A percentile compares a stretch with the other conserved stretches of the same genome.
Evolutionary conservation across 805 yeast species (phyloP).

Genomic region (Candida ipomoeae): DNA sequence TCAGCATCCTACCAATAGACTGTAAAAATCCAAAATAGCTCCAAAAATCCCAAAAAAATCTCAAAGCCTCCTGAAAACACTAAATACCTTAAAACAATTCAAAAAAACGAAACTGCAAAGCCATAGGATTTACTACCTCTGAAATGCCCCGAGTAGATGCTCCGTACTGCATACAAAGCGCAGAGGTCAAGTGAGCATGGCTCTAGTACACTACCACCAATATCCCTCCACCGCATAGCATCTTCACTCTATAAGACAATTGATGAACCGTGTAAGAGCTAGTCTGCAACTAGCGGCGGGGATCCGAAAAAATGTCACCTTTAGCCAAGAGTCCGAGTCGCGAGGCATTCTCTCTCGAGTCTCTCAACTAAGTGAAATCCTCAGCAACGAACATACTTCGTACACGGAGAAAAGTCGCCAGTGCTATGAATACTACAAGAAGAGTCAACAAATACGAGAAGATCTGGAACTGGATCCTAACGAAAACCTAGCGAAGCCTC

Average conservation of each 20-base stretch:
- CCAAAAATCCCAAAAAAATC: no score
- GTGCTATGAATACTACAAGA: not conserved
- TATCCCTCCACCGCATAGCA: not conserved
- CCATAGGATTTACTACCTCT: no score
- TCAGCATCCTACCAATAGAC: no score
- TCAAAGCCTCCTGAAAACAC: no score
- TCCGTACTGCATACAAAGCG: not conserved
- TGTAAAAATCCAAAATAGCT: no score
- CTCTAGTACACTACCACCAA: not conserved
- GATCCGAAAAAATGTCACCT: not conserved
- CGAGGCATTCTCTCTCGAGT: not conserved
- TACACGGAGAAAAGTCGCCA: conserved; percentile 2
- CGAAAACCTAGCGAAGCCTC: not conserved
- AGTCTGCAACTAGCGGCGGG: not conserved
- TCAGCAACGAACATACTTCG: not conserved
- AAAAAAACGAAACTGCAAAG: no score
- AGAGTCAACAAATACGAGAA: not conserved
- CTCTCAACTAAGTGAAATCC: conserved; percentile 2
- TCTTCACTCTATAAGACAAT: not conserved
- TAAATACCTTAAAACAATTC: no score
- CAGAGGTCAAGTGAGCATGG: not conserved
- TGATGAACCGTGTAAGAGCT: not conserved
- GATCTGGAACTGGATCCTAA: no score
- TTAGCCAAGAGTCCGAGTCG: not conserved
- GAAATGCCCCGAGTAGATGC: no score